These are phyloP conservation scores for Linum trigynum DNA, from an alignment of 345 rosid genomes.

Conservation along the genomic window DNA sequence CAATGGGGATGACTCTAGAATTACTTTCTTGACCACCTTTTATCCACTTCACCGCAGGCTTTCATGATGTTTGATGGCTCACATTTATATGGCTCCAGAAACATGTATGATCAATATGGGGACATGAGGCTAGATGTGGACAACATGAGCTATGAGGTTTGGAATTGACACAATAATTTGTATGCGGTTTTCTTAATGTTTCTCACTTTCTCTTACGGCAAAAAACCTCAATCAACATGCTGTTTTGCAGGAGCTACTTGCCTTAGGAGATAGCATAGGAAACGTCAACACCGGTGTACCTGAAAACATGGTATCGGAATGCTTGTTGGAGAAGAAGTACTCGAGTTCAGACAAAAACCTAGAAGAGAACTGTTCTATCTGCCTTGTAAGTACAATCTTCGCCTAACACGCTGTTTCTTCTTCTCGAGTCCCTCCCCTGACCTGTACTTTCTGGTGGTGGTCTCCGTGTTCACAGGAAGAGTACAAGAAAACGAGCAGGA, in stretches of 20 bases:
- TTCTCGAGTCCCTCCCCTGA: not conserved
- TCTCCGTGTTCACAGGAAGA: slow-evolving; percentile 41
- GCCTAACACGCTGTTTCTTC: not conserved
- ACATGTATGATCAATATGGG: slow-evolving; percentile 52
- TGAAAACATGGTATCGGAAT: slow-evolving; percentile 40
- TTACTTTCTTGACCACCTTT: not conserved
- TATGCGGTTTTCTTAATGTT: not conserved
- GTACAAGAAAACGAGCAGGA: slow-evolving; percentile 48
- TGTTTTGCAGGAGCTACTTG: slow-evolving; percentile 64
- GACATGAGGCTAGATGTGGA: slow-evolving; percentile 85
- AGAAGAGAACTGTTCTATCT: slow-evolving; percentile 53
- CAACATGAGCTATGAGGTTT: slow-evolving; percentile 80
- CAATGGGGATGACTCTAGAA: too few species aligned
- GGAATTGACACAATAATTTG: not conserved
- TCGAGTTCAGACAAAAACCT: slow-evolving; percentile 31
- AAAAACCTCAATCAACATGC: slow-evolving; percentile 3
- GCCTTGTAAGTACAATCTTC: slow-evolving; percentile 52
- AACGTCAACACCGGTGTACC: slow-evolving; percentile 74
- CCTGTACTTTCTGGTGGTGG: slow-evolving; percentile 1
- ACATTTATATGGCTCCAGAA: slow-evolving; percentile 46
- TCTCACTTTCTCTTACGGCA: not conserved
- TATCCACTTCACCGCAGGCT: not conserved
- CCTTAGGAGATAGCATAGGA: slow-evolving; percentile 83
- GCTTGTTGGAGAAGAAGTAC: slow-evolving; percentile 40
- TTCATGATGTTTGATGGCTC: not conserved